Conservation (phyloP, 2,329 filamentous ascomycete genomes). For the Tolypocladium endophyticum region DNA sequence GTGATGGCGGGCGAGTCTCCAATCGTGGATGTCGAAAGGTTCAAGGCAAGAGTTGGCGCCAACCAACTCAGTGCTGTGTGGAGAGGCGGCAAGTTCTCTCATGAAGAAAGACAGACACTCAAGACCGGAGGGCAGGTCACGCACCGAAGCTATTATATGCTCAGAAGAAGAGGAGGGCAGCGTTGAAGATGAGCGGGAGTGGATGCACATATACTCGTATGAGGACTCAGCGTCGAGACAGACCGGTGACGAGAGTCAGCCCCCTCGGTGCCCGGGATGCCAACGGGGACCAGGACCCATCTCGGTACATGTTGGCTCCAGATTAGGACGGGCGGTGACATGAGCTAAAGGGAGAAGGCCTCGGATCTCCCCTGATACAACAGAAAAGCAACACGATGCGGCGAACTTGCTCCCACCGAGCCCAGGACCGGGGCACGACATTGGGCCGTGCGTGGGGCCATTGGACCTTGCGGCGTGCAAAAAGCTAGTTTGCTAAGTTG, state of each 20-base stretch:
- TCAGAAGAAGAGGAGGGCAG: conserved; percentile 12
- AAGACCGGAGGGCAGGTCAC: conserved; percentile 5
- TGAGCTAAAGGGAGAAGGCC: conserved; percentile 17
- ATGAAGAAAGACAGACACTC: neutral
- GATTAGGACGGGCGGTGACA: conserved; percentile 24
- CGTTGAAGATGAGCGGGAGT: conserved; percentile 15
- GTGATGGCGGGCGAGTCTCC: neutral
- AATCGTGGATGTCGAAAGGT: neutral
- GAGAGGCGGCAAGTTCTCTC: neutral
- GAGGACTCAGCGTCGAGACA: conserved; percentile 1
- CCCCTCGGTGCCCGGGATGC: conserved; percentile 1
- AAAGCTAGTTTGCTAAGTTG: conserved; percentile 1
- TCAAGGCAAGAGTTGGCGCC: neutral
- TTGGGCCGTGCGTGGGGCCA: conserved; percentile 10
- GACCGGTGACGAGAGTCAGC: neutral
- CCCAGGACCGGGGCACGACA: conserved; percentile 8
- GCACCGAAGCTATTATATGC: neutral
- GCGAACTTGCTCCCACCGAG: conserved; percentile 7
- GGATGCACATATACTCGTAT: conserved; percentile 23
- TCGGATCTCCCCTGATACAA: conserved; percentile 7
- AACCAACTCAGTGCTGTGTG: neutral
- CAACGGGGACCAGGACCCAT: conserved; percentile 5
- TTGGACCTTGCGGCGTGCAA: neutral
- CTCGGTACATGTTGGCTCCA: conserved; percentile 13
- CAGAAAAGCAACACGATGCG: conserved; percentile 5